Conservation (phyloP, 2,329 filamentous ascomycete genomes). For the Fusarium oxysporum region DNA sequence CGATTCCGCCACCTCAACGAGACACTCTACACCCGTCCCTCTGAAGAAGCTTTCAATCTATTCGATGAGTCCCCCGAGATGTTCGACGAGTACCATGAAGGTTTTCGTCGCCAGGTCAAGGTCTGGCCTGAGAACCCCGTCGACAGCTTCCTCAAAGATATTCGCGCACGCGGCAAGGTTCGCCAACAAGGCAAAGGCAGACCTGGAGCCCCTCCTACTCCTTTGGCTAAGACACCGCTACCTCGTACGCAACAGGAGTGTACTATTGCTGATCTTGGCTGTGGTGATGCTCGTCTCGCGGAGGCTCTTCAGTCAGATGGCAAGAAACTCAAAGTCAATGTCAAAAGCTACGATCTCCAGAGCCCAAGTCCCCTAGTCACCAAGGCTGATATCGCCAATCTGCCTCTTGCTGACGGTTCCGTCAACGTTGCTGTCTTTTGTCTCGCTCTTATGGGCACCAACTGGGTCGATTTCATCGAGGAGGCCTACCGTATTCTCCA, state of each 20-base stretch:
- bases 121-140: slow-evolving; percentile 98
- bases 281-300: slow-evolving; percentile 88
- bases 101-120: slow-evolving; percentile 94
- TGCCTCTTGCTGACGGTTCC: slow-evolving; percentile 79
- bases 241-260: slow-evolving; percentile 78
- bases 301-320: slow-evolving; percentile 72
- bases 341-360: slow-evolving; percentile 90
- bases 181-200: slow-evolving; percentile 48
- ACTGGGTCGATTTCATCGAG: slow-evolving; percentile 97
- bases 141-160: slow-evolving; percentile 81
- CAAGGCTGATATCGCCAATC: slow-evolving; percentile 85
- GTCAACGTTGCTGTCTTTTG: slow-evolving; percentile 95
- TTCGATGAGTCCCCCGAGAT: slow-evolving; percentile 90
- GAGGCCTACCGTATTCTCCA: slow-evolving; percentile 92
- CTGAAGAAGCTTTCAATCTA: slow-evolving; percentile 81
- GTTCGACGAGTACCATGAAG: slow-evolving; percentile 95
- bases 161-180: slow-evolving; percentile 74
- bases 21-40: slow-evolving; percentile 93
- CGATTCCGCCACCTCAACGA: slow-evolving; percentile 98
- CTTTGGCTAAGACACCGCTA: slow-evolving; percentile 61
- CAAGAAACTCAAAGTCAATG: slow-evolving; percentile 75
- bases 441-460: slow-evolving; percentile 97
- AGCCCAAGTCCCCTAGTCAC: slow-evolving; percentile 81
- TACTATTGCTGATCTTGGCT: slow-evolving; percentile 91
- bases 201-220: slow-evolving; percentile 46